Conservation (phyloP, 495 filamentous ascomycete genomes). For the Talaromyces liani region DNA sequence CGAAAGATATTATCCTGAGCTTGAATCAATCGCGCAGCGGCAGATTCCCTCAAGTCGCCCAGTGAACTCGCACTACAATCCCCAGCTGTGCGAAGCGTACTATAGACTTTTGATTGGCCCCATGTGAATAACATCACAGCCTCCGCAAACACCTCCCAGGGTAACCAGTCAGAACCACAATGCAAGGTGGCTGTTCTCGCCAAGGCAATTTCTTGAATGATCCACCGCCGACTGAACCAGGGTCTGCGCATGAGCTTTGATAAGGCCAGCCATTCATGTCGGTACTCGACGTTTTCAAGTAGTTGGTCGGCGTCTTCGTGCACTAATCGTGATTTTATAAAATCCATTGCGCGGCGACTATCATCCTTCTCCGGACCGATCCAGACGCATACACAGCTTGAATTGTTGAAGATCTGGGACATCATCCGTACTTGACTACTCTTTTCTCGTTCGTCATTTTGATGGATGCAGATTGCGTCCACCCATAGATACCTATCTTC, state of each 20-base stretch:
- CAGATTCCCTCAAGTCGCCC: conserved; percentile 1
- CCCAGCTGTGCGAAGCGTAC: background rate
- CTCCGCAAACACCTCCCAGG: conserved; percentile 3
- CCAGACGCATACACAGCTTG: conserved; percentile 21
- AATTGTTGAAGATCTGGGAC: conserved; percentile 18
- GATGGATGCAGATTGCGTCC: conserved; percentile 29
- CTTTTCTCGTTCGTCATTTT: conserved; percentile 20
- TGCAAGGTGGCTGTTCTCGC: conserved; percentile 3
- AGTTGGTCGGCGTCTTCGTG: background rate
- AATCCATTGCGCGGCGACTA: background rate
- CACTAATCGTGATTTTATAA: background rate
- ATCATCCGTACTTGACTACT: conserved; percentile 22
- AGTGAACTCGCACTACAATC: background rate
- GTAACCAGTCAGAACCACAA: background rate
- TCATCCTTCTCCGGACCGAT: conserved; percentile 16
- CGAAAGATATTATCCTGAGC: conserved; percentile 5
- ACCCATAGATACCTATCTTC: conserved; percentile 18
- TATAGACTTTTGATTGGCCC: background rate
- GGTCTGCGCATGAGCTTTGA: background rate
- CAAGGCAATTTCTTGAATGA: conserved; percentile 7
- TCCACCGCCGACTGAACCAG: conserved; percentile 9
- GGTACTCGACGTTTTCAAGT: background rate
- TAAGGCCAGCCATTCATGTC: conserved; percentile 5
- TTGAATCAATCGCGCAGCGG: background rate
- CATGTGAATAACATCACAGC: conserved; percentile 3